Base-by-base conservation (phyloP, 2,329 filamentous ascomycete genomes). In the Cladophialophora immunda region DNA sequence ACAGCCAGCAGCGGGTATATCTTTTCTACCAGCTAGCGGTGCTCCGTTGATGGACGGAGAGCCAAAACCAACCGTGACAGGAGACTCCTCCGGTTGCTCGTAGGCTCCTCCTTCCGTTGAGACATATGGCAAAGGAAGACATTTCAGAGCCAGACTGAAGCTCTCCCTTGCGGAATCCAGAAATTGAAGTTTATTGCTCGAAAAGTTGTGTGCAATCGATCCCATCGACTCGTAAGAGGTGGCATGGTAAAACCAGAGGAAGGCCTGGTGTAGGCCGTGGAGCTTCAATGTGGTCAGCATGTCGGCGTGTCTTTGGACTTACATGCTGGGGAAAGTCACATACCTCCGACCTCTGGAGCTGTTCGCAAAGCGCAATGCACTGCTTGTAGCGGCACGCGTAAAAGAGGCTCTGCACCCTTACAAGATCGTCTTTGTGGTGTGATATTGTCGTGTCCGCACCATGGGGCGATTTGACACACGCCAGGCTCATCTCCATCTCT, bases 211-310 rank as follows among this genome's bases (percentile, higher is more conserved):
- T 7, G 72, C 68, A 30, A 68, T 59, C 17, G 70, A 64, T 11
- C 72, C 72, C 50, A 72, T 69, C 11, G 64, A 62, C 53, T 74
- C 72, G 59, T 72, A 69, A 34, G 62, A 73, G 8, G 66, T 62
- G 29, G 71, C 72, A 47, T 70, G 64, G 55, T 73, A 72, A 61
- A 71, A 74, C 60, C 64, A 65, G 52, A 74, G 70, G 62, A 70
- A 73, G 17, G 65, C 58, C 36, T 61, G n/a, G 32, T 70, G 70
- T 7, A 74, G 50, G 9, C 67, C 66, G 64, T 73, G 72, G 19
- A 68, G 58, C 71, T 73, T 32, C 19, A 34, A 15, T 2, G 32
- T 27, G 36, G 13, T 47, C 45, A 54, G 34, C 7, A n/a, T n/a
- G 15, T 19, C 54, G 22, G 6, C 22, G 36, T 8, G n/a, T 9